phyloP scores from a whole-genome alignment of 2,329 filamentous ascomycete species.

The Sclerotinia trifoliorum region DNA sequence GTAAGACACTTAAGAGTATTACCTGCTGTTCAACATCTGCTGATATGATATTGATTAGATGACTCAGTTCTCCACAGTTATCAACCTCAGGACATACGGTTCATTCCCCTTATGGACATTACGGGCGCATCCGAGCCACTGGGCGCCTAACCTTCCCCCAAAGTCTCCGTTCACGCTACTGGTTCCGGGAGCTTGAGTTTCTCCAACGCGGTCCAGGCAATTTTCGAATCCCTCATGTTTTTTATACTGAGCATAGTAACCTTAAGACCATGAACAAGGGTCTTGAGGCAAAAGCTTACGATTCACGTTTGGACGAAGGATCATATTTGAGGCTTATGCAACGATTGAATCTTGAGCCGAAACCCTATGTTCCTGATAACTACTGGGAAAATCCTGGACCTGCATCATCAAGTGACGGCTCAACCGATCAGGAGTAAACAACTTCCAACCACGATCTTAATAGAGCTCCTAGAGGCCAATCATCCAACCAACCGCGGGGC shows the following conservation, averaged over 20 bases:
- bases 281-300: background rate
- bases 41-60: background rate
- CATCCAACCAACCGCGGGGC: background rate
- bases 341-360: conserved; percentile 3
- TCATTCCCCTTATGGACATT: background rate
- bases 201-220: background rate
- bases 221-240: conserved; percentile 2
- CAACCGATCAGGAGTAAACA: background rate
- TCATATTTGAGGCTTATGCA: conserved; percentile 7
- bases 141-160: background rate
- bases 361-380: background rate
- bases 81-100: background rate
- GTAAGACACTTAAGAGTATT: background rate
- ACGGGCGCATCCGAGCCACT: accelerated
- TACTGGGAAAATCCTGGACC: background rate
- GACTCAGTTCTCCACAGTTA: background rate
- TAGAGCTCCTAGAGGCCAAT: no score
- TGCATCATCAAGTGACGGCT: background rate
- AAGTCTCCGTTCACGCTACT: background rate
- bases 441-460: no score
- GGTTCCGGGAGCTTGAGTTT: background rate
- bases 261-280: background rate
- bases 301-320: background rate
- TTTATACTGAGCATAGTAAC: background rate
- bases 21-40: background rate